Evolutionary conservation across 2,329 filamentous ascomycete genomes (phyloP), one percentile per base, ranked within the genome.

Genomic region (Thielaviopsis euricoi): DNA sequence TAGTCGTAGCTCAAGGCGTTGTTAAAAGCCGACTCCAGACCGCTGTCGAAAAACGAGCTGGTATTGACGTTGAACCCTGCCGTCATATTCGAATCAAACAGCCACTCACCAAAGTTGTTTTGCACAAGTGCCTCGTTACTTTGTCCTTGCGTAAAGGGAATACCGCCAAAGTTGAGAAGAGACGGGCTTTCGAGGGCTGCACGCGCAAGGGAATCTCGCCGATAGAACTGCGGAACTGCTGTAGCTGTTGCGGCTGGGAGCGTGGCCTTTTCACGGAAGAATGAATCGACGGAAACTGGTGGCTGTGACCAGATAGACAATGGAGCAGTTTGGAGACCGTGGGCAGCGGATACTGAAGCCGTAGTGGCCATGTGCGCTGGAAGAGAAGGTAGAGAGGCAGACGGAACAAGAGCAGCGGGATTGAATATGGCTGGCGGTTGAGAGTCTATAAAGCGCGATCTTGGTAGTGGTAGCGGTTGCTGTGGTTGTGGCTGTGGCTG

Each of bases 1-100:
- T 75, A 74, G 60, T 78, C 75, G 61, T 77, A 76, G 57, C 73
- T 71, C 26, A 77, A 74, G 57, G 72, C 73, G 63, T 73, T 76
- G 65, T 76, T 76, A 59, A 78, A 75, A 0, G 74, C 70, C 1
- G 75, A 76, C 64, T 77, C 75, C 12, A 78, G 66, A 2, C 75
- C 74, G 21, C 72, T 73, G 52, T 77, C 75, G 5, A 74, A 63
- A 58, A 77, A 78, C 0, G 75, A 74, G 3, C 76, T 63, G 19
- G 70, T 71, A 3, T 71, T 65, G 17, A 76, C 67, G 58, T 67
- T 65, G 58, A 75, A 71, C 5, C 76, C 74, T 40, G 66, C 67
- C 25, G 63, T 68, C 0, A 70, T 69, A 53, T 73, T 71, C 2
- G 72, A 67, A 49, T 77, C 72, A 61, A 79, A 78, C 3, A 79